phyloP scores from a whole-genome alignment of 805 yeast species.

The Kluyveromyces siamensis region DNA sequence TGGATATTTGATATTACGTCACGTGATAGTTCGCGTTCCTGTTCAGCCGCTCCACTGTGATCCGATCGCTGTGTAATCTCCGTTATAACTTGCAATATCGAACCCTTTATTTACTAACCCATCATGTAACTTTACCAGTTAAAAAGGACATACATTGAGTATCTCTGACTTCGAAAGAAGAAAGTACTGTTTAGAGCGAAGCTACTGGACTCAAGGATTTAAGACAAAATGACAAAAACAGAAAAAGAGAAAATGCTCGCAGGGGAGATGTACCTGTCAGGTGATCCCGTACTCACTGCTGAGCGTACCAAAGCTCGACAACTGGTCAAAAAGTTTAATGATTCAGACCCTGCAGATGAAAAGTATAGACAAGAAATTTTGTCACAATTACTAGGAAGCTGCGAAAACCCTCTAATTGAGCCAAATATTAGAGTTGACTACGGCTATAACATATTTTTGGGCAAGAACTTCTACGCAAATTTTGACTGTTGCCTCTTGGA shows the following conservation, averaged over 20 bases:
- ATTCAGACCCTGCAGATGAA: conserved; percentile 22
- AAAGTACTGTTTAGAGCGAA: too few relatives aligned
- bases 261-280: background rate
- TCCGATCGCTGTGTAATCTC: too few relatives aligned
- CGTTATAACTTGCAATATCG: too few relatives aligned
- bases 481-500: conserved; percentile 48
- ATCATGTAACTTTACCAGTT: too few relatives aligned
- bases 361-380: conserved; percentile 33
- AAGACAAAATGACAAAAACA: background rate
- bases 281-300: background rate
- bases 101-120: too few relatives aligned
- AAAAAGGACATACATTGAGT: too few relatives aligned
- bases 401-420: conserved; percentile 38
- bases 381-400: conserved; percentile 38
- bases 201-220: too few relatives aligned
- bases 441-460: conserved; percentile 52
- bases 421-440: conserved; percentile 58
- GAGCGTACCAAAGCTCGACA: background rate
- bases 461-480: conserved; percentile 52
- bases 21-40: too few relatives aligned
- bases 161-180: too few relatives aligned
- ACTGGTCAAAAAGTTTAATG: conserved; percentile 3
- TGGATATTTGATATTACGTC: too few relatives aligned
- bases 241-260: background rate
- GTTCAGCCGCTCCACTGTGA: too few relatives aligned